Evolutionary conservation across 768 basidiomycete species (phyloP), one percentile per base, ranked within the genome.

Genomic region (Hysterangium stoloniferum): DNA sequence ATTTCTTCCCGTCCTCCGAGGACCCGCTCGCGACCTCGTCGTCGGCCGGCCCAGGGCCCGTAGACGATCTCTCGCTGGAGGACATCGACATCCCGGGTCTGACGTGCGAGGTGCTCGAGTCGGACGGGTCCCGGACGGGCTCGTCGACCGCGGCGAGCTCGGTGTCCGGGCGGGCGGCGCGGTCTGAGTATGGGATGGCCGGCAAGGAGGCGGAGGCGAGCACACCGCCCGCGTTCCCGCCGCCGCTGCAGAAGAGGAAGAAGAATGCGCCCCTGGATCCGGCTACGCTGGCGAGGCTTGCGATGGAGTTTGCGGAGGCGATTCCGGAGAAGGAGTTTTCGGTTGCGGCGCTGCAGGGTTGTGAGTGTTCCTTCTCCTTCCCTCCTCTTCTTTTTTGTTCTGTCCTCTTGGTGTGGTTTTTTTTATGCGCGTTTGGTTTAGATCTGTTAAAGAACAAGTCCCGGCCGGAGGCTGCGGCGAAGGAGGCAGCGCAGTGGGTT

Each of bases 341-440:
- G 60, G 86, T 93, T 48, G 91, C 92, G 17, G 84, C 88, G 51
- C 71, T 96, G 48, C 91, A 94, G 68, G 91, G 89, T 64, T 92
- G 86, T 87, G 64, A 77, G 86, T 81, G 31, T 59, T 48, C 53
- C 32, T 34, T 32, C 43, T 48, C 49, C 45, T 38, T 47, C 49
- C 50, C 49, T 54, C 37, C 40, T 48, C 46, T 43, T 40, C 52
- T 48, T 58, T 38, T 52, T 24, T 58, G 57, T 45, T 46, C 59
- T 56, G 19, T 59, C 55, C 50, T 53, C 36, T 35, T 53, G 50
- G 48, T 45, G 32, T 48, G 27, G 35, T 46, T 55, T 50, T 17
- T 45, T 44, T n/a, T n/a, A n/a, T n/a, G n/a, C n/a, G 44, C 4
- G 11, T 41, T 13, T 41, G 38, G 38, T 15, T 32, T 58, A 87